A percentile compares a stretch with the other conserved stretches of the same genome.
Evolutionary conservation across 163 green algal genomes (phyloP).

Genomic region (Prototheca wickerhamii): DNA sequence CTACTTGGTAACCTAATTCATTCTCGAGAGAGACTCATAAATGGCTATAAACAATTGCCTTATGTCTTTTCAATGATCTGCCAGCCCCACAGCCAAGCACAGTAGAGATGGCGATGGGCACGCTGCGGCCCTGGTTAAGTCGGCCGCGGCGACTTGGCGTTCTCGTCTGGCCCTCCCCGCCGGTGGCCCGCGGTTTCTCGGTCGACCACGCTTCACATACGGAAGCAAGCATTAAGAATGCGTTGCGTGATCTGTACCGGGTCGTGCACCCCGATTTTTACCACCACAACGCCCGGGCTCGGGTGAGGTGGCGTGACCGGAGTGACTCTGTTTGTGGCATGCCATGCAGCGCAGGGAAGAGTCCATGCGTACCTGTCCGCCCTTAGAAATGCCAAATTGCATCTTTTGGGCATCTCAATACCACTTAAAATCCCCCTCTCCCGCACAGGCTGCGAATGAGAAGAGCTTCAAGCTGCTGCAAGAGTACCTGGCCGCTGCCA

Average conservation of each 20-base stretch:
- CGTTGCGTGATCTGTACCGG: constrained; percentile 6
- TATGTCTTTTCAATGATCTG: no score
- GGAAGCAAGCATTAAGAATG: constrained; percentile 1
- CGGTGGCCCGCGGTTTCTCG: neutral
- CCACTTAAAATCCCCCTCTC: neutral
- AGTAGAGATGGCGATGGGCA: no score
- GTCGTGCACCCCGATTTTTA: constrained; percentile 54
- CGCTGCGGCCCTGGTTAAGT: neutral
- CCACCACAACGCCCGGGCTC: constrained; percentile 29
- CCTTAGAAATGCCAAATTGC: neutral
- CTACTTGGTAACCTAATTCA: no score
- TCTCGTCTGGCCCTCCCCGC: neutral
- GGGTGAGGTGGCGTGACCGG: constrained; percentile 1
- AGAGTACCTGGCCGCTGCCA: constrained; percentile 42
- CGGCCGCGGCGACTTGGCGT: no score
- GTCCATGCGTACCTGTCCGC: neutral
- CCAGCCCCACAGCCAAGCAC: no score
- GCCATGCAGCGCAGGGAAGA: neutral
- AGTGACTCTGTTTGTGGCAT: neutral
- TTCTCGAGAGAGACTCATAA: no score
- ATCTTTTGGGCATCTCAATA: neutral
- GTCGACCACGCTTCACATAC: no score
- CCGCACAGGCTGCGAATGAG: constrained; percentile 43
- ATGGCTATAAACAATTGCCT: no score
- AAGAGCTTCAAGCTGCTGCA: constrained; percentile 56